Evolutionary conservation across 306 rosid genomes (phyloP), one percentile per base, ranked within the genome.

Genomic region (Dryas alaskensis): DNA sequence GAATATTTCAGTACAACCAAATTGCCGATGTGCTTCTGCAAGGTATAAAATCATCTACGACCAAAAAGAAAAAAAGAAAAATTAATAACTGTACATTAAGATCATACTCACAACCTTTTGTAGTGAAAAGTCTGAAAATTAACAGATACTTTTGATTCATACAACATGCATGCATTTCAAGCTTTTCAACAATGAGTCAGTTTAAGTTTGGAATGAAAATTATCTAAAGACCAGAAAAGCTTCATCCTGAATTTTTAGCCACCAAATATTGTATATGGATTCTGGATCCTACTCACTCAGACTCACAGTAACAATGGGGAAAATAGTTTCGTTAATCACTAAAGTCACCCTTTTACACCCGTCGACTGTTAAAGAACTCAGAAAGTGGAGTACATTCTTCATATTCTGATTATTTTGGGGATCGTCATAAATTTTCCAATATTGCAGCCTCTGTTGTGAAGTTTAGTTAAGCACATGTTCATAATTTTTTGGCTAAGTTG

Each of bases 1-100:
- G 88, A 94, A 94, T 77, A 94, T 74, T 68, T 92, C 96, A 71
- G 99, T 87, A 84, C 97, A 94, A 69, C 99, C 96, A 62, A 94
- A 94, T 52, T 82, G 92, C 52, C 86, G 90, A 73, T 97, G 90
- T 72, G 93, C 93, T 88, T 92, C 99, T 67, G 88, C 99, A 51
- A 94, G 95, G 89, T 84, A 88, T 69, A 94, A 92, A 74, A 92
- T 87, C 99, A 94, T 92, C 99, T 94, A 77, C 79, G 53, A 73
- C 54, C 63, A 55, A 70, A 65, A 45, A 8, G 42, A 50, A 67
- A 52, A 52, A 71, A 71, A 12, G 9, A 16, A 37, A 45, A 75
- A 48, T 9, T 62, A 8, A 65, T 60, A 73, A 69, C 19, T 14
- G 60, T 22, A 5, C 25, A 74, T 64, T 43, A 58, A 45, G 44